phyloP scores from a whole-genome alignment of 2,329 filamentous ascomycete genomes.

The Phialocephala subalpina region DNA sequence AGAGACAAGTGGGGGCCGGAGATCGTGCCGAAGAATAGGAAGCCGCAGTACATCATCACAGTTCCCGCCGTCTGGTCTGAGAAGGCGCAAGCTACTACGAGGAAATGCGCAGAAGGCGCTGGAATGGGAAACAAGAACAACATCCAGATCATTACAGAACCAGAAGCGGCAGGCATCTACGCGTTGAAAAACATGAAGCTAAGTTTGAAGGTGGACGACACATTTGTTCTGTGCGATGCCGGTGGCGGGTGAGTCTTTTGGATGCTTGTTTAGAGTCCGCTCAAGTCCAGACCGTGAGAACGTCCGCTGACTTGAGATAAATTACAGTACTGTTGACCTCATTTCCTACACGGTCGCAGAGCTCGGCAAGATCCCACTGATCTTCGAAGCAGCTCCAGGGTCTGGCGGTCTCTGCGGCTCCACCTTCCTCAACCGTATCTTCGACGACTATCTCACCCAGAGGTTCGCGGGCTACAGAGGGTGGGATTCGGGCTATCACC shows the following conservation, averaged over 20 bases:
- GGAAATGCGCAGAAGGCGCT: constrained; percentile 15
- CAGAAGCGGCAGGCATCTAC: constrained; percentile 27
- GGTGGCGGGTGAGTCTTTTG: constrained; percentile 36
- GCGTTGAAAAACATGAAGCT: constrained; percentile 23
- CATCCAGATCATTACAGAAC: constrained; percentile 25
- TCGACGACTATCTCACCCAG: constrained; percentile 32
- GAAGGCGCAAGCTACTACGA: constrained; percentile 17
- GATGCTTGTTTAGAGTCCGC: neutral
- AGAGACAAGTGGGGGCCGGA: too few relatives aligned
- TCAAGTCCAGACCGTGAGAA: too few relatives aligned
- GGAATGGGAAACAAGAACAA: constrained; percentile 20
- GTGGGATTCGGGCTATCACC: constrained; percentile 23
- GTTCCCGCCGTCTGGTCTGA: constrained; percentile 27
- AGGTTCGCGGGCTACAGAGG: constrained; percentile 29
- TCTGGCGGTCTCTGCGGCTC: constrained; percentile 37
- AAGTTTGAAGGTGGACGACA: constrained; percentile 34
- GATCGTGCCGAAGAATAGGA: too few relatives aligned
- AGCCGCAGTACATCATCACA: constrained; percentile 25
- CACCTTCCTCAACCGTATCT: constrained; percentile 38
- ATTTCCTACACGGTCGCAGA: constrained; percentile 41
- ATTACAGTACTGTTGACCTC: constrained; percentile 43
- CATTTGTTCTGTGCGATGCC: constrained; percentile 45
- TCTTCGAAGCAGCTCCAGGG: constrained; percentile 37
- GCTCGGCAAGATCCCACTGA: constrained; percentile 26
- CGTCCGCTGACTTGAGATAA: too few relatives aligned